Base-by-base conservation (phyloP, 768 basidiomycete species). In the Tulasnella sp. region DNA sequence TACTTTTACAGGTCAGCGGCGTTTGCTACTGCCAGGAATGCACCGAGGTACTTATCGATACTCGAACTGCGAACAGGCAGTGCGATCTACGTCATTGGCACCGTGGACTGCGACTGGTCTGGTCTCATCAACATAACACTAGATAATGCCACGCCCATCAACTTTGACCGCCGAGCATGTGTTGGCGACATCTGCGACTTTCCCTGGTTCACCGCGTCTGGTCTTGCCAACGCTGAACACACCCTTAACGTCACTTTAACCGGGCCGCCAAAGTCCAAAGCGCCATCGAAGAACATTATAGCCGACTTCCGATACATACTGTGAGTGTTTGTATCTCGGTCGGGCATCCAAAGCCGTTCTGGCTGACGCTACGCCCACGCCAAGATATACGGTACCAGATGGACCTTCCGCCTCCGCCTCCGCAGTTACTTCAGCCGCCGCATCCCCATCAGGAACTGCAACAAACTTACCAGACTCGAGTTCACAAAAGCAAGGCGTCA, bases 61-160 rank as follows among this genome's bases (percentile, higher is more conserved):
- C n/a, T 29, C 72, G 23, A 32, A 35, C 73, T 29, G 3, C 44
- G n/a, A 10, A 35, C 51, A 74, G 73, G 73, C 5, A 48, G 32
- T 74, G 73, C 46, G 26, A 37, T 74, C 16, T 74, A 74, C 35
- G 73, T 74, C 32, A 74, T 74, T 55, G 73, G 73, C 20, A 74
- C 73, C 1, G 73, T 74, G 23, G 73, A 74, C 73, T 74, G 73
- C 23, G 73, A 74, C 44, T 74, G 73, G 73, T 74, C 73, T 51
- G 73, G 73, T 3, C 46, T 74, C 18, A 74, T 74, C n/a, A 55
- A 44, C 20, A 74, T 74, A 15, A 55, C 23, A 9, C 73, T 74
- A 0, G 73, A 74, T 48, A 55, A 55, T 10, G 44, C 2, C 10
- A 26, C 39, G 11, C 73, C 73, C 1, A 48, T 2, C 29, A 74